These are phyloP conservation scores for Diplodia corticola DNA, from an alignment of 2,329 filamentous ascomycete species.

Conservation along the genomic window DNA sequence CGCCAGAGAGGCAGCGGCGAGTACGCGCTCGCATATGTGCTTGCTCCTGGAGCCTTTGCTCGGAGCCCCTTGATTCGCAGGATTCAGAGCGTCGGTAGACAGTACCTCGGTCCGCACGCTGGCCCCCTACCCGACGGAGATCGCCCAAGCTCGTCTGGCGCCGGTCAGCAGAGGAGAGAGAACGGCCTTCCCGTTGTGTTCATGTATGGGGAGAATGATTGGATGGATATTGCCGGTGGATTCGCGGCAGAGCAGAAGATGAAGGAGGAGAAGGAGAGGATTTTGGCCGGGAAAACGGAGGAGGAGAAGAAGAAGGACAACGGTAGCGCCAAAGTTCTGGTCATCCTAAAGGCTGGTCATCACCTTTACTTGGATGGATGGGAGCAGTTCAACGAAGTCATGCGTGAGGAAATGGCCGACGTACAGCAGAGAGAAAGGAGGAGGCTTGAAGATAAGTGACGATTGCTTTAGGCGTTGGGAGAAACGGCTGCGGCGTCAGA, in stretches of 20 bases:
- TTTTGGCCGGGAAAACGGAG: constrained; percentile 58
- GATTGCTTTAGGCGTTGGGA: constrained; percentile 4
- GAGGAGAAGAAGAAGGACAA: constrained; percentile 73
- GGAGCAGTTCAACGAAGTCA: constrained; percentile 68
- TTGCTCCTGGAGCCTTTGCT: constrained; percentile 91
- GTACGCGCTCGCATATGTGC: constrained; percentile 87
- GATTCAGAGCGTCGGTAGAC: constrained; percentile 84
- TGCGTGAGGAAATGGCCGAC: constrained; percentile 67
- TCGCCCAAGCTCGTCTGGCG: constrained; percentile 25
- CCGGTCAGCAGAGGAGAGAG: constrained; percentile 45
- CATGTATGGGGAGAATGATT: constrained; percentile 97
- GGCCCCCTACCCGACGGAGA: constrained; percentile 28
- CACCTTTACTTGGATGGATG: constrained; percentile 71
- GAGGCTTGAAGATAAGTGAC: constrained; percentile 11
- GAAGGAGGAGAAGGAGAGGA: constrained; percentile 63
- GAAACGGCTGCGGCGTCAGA: not conserved
- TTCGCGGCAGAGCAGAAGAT: constrained; percentile 78
- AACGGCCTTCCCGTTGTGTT: constrained; percentile 81
- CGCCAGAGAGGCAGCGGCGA: constrained; percentile 89
- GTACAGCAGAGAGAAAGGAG: constrained; percentile 47
- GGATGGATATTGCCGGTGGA: constrained; percentile 95
- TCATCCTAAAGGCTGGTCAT: constrained; percentile 72
- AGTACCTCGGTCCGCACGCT: constrained; percentile 47
- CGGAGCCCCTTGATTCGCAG: constrained; percentile 82
- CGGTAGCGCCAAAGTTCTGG: constrained; percentile 76